These are phyloP conservation scores for Vachellia pachyceras DNA, from an alignment of 306 rosid genomes.

Conservation along the genomic window DNA sequence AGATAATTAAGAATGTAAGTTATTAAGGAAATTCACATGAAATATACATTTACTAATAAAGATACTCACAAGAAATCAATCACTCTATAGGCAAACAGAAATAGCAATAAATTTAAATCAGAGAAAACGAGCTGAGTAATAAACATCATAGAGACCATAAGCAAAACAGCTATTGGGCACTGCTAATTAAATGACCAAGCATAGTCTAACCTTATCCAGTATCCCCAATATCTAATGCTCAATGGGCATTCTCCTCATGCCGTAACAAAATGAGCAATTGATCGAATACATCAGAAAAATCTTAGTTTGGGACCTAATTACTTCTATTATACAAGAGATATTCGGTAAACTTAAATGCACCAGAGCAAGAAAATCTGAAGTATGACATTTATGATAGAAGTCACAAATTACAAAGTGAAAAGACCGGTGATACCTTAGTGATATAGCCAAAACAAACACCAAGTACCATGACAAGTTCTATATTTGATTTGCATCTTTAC, in stretches of 20 bases:
- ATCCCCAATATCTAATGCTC: background rate
- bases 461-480: background rate
- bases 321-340: background rate
- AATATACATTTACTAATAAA: background rate
- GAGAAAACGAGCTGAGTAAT: background rate
- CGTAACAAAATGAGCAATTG: background rate
- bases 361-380: background rate
- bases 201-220: constrained; percentile 5
- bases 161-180: background rate
- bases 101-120: background rate
- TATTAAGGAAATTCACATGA: constrained; percentile 22
- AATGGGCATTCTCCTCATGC: background rate
- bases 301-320: background rate
- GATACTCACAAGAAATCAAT: background rate
- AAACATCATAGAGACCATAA: constrained; percentile 25
- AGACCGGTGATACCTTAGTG: background rate
- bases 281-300: background rate
- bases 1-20: constrained; percentile 28
- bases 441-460: background rate
- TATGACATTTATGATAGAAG: background rate
- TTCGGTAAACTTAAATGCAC: background rate
- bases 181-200: background rate
- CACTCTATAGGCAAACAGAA: constrained; percentile 23
- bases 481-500: background rate
- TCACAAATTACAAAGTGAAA: background rate